phyloP scores from a whole-genome alignment of 805 yeast genomes.

The Teunomyces tritomae region DNA sequence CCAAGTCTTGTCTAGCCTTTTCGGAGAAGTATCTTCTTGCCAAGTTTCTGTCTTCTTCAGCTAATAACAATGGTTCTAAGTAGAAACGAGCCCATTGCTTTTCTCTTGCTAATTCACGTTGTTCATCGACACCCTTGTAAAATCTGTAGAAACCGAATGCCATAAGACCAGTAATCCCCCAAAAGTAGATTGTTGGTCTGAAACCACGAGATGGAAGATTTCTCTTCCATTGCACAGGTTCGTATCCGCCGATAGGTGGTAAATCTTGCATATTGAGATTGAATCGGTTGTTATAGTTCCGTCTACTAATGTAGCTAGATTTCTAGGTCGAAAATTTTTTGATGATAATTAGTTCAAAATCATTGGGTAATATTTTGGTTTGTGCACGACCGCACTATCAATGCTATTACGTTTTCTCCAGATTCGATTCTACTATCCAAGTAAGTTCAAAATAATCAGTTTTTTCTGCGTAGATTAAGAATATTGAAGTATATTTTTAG shows the following conservation, averaged over 20 bases:
- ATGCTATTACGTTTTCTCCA: background rate
- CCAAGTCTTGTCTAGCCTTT: constrained; percentile 61
- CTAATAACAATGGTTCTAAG: constrained; percentile 69
- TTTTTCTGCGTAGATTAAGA: background rate
- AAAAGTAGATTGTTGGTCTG: constrained; percentile 70
- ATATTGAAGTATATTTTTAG: background rate
- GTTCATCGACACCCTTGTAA: constrained; percentile 68
- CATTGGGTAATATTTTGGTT: constrained; percentile 6
- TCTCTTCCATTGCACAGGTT: constrained; percentile 85
- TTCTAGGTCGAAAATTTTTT: constrained; percentile 2
- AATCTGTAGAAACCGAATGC: constrained; percentile 70
- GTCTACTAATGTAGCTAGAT: background rate
- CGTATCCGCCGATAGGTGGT: constrained; percentile 86
- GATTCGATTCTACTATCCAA: background rate
- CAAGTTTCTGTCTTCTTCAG: constrained; percentile 77
- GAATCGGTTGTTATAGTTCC: background rate
- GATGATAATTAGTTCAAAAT: constrained; percentile 5
- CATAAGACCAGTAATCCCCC: constrained; percentile 60
- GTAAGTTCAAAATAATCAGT: background rate
- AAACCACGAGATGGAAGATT: constrained; percentile 84
- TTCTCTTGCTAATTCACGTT: constrained; percentile 72
- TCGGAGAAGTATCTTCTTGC: constrained; percentile 70
- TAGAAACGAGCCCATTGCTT: constrained; percentile 74
- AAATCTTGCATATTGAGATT: constrained; percentile 64
- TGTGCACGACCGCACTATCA: constrained; percentile 3